Evolutionary conservation across 2,329 filamentous ascomycete genomes (phyloP), one percentile per base, ranked within the genome.

Genomic region (Ceratocystis destructans): DNA sequence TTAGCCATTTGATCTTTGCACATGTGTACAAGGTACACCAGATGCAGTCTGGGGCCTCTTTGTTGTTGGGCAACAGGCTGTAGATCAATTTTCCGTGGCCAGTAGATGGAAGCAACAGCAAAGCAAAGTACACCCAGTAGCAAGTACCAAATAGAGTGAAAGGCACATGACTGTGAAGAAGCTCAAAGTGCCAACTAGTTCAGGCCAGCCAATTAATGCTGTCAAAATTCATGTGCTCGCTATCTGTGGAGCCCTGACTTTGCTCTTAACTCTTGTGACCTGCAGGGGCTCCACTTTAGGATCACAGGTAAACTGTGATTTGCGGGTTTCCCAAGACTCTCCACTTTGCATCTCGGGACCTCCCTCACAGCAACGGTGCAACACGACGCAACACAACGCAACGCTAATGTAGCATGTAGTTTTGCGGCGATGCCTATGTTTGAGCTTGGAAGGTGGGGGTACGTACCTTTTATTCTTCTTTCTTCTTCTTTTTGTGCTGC

Each of bases 291-390:
- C 48, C 48, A 53, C 48, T 53, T 59, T n/a, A 25, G 28, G 17
- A 25, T 57, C n/a, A 4, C 53, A 50, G 53, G 25, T 28, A 28
- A 25, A 17, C 53, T 31, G 25, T 57, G 53, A 57, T 31, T 57
- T 33, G 53, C 17, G 53, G 33, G 28, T 33, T 59, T 59, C 55
- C 7, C 17, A 59, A 1, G 6, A n/a, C 10, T 37, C 55, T n/a
- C 55, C 55, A 59, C 55, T 59, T 33, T 28, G 55, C 37, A 59
- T 59, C 55, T 59, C 55, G 55, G 28, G 28, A 37, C 55, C 55
- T 59, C 33, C 31, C 55, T 37, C 28, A 17, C 55, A 33, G 37
- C 37, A 41, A 15, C 37, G 12, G 37, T 41, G 37, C 37, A 41
- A 8, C 37, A 41, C 37, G 37, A 41, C 37, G 37, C 37, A 41